phyloP scores from a whole-genome alignment of 2,329 filamentous ascomycete genomes.

The Penicillium sp. region DNA sequence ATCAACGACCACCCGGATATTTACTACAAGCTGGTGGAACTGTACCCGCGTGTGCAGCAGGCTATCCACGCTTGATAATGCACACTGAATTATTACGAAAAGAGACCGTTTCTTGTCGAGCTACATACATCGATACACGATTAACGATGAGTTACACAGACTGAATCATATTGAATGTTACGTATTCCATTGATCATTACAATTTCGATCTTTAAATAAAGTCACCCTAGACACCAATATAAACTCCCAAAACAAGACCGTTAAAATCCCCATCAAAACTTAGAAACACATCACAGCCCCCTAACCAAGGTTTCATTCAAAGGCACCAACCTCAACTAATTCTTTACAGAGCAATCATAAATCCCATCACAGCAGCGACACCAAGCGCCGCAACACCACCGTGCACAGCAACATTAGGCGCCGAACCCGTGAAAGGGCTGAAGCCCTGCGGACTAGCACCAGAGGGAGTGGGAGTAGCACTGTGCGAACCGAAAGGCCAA shows the following conservation, averaged over 20 bases:
- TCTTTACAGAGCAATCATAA: slow-evolving; percentile 23
- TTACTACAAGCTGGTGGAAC: slow-evolving; percentile 72
- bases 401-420: slow-evolving; percentile 8
- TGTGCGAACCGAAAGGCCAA: slow-evolving; percentile 4
- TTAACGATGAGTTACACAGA: neutral
- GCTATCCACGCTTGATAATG: slow-evolving; percentile 64
- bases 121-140: neutral
- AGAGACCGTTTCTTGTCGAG: neutral
- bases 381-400: slow-evolving; percentile 15
- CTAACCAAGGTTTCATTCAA: neutral
- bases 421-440: slow-evolving; percentile 20
- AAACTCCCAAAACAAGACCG: neutral
- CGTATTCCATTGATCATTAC: slow-evolving; percentile 1
- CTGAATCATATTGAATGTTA: neutral
- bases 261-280: neutral
- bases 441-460: slow-evolving; percentile 18
- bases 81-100: neutral
- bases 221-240: neutral
- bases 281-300: neutral
- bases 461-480: slow-evolving; percentile 15
- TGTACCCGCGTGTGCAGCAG: slow-evolving; percentile 82
- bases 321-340: neutral
- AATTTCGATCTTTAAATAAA: neutral
- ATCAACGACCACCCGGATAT: slow-evolving; percentile 79
- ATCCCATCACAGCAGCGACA: slow-evolving; percentile 23